phyloP scores from a whole-genome alignment of 1,284 basidiomycete genomes.

The Irpex sp. region DNA sequence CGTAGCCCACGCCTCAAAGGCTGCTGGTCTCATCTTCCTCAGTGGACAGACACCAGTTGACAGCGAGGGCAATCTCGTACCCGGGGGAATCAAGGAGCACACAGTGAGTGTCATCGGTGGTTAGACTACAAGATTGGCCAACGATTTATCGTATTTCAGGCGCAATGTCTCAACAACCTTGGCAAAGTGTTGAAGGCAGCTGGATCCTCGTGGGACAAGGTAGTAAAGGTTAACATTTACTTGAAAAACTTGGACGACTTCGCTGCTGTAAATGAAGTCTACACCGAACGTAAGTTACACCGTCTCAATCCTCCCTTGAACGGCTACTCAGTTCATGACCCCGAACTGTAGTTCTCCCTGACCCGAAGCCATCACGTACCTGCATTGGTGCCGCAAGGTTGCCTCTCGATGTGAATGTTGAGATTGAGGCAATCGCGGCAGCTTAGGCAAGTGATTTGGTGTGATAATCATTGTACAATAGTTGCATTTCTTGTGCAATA shows the following conservation, averaged over 20 bases:
- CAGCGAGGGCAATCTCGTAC: constrained; percentile 41
- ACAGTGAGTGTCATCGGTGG: constrained; percentile 34
- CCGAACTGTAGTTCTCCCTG: constrained; percentile 40
- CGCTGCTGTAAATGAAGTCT: constrained; percentile 52
- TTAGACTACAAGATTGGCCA: background rate
- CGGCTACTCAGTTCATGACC: background rate
- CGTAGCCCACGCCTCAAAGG: constrained; percentile 52
- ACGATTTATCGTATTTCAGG: constrained; percentile 28
- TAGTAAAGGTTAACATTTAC: constrained; percentile 58
- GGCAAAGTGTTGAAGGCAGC: constrained; percentile 47
- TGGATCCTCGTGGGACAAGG: constrained; percentile 55
- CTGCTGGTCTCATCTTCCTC: constrained; percentile 53
- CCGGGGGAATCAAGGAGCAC: constrained; percentile 54
- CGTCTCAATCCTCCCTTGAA: no score
- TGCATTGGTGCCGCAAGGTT: constrained; percentile 78
- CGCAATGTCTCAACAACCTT: constrained; percentile 53
- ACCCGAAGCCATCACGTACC: constrained; percentile 74
- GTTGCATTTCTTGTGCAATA: background rate
- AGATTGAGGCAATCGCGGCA: constrained; percentile 72
- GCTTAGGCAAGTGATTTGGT: constrained; percentile 18
- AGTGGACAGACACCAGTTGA: constrained; percentile 56
- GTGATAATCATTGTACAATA: background rate
- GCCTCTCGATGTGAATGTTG: constrained; percentile 74
- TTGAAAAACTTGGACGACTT: constrained; percentile 58
- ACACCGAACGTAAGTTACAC: constrained; percentile 38